phyloP scores from a whole-genome alignment of 768 basidiomycete species.

The Russula brevipes region DNA sequence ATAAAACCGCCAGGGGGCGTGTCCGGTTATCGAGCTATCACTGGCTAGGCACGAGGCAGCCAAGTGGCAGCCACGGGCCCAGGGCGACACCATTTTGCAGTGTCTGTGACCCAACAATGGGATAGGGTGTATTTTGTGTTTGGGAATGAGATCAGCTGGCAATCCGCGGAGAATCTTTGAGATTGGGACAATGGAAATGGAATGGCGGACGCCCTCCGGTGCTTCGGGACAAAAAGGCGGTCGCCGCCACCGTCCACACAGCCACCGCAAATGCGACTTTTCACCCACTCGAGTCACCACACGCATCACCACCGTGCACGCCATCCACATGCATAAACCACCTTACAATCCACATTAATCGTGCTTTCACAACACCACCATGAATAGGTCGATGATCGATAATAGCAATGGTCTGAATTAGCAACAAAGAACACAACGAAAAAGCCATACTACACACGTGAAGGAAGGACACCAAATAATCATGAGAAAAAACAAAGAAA shows the following conservation, averaged over 20 bases:
- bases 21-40: background rate
- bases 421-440: background rate
- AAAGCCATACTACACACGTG: conserved; percentile 19
- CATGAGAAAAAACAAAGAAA: conserved; percentile 2
- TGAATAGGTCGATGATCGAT: background rate
- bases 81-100: background rate
- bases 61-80: conserved; percentile 15
- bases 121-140: too few relatives aligned
- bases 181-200: too few relatives aligned
- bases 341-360: background rate
- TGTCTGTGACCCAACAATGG: background rate
- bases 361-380: background rate
- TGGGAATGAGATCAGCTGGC: too few relatives aligned
- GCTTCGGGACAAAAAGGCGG: background rate
- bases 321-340: background rate
- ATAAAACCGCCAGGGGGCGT: conserved; percentile 13
- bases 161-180: too few relatives aligned
- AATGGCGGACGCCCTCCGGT: background rate
- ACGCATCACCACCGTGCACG: background rate
- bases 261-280: background rate
- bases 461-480: conserved; percentile 18
- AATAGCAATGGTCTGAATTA: background rate
- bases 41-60: conserved; percentile 14
- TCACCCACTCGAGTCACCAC: background rate
- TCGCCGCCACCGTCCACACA: background rate